phyloP scores from a whole-genome alignment of 2,329 filamentous ascomycete species.

The Aspergillus costaricaensis region DNA sequence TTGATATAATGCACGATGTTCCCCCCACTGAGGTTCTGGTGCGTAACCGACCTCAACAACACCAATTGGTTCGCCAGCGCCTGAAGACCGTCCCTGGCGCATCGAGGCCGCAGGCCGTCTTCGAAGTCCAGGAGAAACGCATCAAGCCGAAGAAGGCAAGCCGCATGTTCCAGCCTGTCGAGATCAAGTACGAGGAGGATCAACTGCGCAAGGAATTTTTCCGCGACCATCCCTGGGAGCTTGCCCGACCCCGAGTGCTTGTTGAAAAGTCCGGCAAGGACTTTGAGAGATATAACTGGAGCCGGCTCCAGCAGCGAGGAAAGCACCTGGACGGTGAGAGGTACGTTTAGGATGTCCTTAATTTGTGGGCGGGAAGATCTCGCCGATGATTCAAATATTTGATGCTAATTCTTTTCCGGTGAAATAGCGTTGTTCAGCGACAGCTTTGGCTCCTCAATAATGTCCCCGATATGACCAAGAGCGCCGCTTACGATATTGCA shows the following conservation, averaged over 20 bases:
- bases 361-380: neutral
- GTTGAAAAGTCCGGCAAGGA: conserved; percentile 87
- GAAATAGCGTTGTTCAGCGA: conserved; percentile 79
- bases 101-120: conserved; percentile 37
- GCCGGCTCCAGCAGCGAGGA: conserved; percentile 70
- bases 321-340: conserved; percentile 81
- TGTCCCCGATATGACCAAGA: conserved; percentile 58
- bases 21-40: conserved; percentile 63
- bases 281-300: conserved; percentile 75
- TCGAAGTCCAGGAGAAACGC: conserved; percentile 38
- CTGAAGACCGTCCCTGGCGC: conserved; percentile 33
- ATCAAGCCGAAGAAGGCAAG: conserved; percentile 65
- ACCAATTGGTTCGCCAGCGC: conserved; percentile 45
- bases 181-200: conserved; percentile 82
- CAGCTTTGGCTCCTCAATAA: conserved; percentile 82
- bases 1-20: conserved; percentile 56
- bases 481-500: conserved; percentile 78
- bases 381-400: neutral
- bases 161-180: conserved; percentile 77
- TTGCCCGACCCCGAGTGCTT: conserved; percentile 82
- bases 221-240: conserved; percentile 93
- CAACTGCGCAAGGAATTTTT: conserved; percentile 78
- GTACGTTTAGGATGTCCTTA: conserved; percentile 49
- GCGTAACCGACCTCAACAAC: conserved; percentile 56
- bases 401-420: conserved; percentile 17